phyloP scores from a whole-genome alignment of 257 asterid genomes.

The Ilex asprella region DNA sequence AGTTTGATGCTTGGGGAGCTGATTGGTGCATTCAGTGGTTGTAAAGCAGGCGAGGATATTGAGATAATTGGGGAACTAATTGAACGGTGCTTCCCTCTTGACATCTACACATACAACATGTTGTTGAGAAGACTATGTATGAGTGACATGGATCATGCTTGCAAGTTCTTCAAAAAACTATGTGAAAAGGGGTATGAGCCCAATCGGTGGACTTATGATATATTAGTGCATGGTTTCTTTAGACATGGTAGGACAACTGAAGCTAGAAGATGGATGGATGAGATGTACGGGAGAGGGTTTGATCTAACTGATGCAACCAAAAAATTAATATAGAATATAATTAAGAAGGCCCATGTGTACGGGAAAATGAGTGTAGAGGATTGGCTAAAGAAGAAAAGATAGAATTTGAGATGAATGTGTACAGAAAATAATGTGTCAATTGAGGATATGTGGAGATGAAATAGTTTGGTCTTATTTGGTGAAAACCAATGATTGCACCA shows the following conservation, averaged over 20 bases:
- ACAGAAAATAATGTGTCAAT: too few relatives aligned
- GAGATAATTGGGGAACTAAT: conserved; percentile 47
- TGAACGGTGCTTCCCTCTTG: conserved; percentile 43
- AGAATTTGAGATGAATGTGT: too few relatives aligned
- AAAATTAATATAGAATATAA: conserved; percentile 8
- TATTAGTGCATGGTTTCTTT: conserved; percentile 43
- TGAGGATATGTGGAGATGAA: too few relatives aligned
- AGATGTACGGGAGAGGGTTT: conserved; percentile 51
- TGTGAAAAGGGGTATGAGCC: conserved; percentile 54
- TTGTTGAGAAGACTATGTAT: conserved; percentile 50
- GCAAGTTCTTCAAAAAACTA: conserved; percentile 32
- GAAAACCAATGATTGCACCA: too few relatives aligned
- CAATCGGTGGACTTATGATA: conserved; percentile 63
- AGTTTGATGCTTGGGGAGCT: conserved; percentile 53
- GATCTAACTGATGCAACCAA: conserved; percentile 32
- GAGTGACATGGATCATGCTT: conserved; percentile 36
- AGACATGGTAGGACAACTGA: conserved; percentile 50
- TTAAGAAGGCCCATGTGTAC: not conserved
- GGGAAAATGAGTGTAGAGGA: too few relatives aligned
- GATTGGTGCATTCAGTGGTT: conserved; percentile 54
- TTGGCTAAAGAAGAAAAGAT: too few relatives aligned
- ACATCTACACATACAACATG: conserved; percentile 62
- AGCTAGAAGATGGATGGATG: conserved; percentile 49
- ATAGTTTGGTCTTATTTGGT: too few relatives aligned
- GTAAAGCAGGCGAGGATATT: conserved; percentile 27